Base-by-base conservation (phyloP, 345 rosid genomes). In the Dovyalis caffra region DNA sequence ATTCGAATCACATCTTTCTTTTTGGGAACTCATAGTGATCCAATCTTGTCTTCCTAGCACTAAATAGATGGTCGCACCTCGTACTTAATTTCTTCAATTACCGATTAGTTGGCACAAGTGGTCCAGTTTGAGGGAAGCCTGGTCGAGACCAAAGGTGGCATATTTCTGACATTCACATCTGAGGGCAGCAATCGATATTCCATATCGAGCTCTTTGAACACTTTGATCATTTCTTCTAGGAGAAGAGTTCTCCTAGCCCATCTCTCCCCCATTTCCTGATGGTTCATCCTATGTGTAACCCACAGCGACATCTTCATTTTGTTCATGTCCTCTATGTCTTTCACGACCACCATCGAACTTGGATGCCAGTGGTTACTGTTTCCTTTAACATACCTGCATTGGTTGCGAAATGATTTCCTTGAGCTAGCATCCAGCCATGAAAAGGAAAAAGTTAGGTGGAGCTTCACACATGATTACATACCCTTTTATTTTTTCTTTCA, bases 281-380 rank as follows among this genome's bases (percentile, higher is more conserved):
- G 77, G 79, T 85, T 86, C 72, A 67, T n/a, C 63, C 35, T 77
- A 74, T 88, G 90, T 15, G 1, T 21, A 6, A 72, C 49, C 20
- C 56, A 31, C 20, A 85, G 8, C 3, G 25, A 20, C 70, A 88
- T 77, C 60, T 76, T 79, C 70, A 88, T 47, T 62, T 47, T 86
- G 83, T 84, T 86, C 90, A 88, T 88, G 69, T 88, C 88, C 70
- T 86, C 88, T 14, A 88, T 69, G 40, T 81, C 84, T 40, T 3
- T 77, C 65, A 85, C 73, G 5, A 76, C 9, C 71, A 88, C 56
- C 43, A 12, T 1, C 1, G 85, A 71, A 23, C 1, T 4, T 1
- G 49, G 80, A 21, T 84, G 77, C 90, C 88, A 85, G 34, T 73
- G 77, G 0, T 85, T 83, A n/a, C 34, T 72, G 32, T 49, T 77